phyloP scores from a whole-genome alignment of 1,139 yeast genomes.

The Pichia sp. region DNA sequence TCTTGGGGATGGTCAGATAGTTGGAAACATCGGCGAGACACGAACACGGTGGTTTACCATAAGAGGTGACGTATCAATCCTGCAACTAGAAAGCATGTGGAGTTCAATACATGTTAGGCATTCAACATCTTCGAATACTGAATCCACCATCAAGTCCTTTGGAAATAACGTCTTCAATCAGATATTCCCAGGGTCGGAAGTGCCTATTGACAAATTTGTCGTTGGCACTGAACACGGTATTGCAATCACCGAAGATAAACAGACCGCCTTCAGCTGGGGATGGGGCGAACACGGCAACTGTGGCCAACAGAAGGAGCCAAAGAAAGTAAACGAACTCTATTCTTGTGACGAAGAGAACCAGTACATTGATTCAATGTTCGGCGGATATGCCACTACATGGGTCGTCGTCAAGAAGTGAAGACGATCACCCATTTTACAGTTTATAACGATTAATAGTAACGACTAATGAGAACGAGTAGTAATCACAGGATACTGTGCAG shows the following conservation, averaged over 20 bases:
- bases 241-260: conserved; percentile 31
- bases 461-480: background rate
- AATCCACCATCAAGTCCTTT: conserved; percentile 35
- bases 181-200: conserved; percentile 13
- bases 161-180: conserved; percentile 87
- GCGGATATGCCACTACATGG: conserved; percentile 50
- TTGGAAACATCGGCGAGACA: background rate
- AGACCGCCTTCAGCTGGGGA: conserved; percentile 74
- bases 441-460: no score
- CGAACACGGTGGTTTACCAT: conserved; percentile 6
- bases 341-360: conserved; percentile 16
- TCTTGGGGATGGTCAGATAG: background rate
- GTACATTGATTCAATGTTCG: conserved; percentile 36
- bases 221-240: conserved; percentile 92
- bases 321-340: background rate
- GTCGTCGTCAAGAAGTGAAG: conserved; percentile 15
- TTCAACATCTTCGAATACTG: conserved; percentile 14
- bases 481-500: no score
- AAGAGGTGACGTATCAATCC: background rate
- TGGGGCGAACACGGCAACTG: conserved; percentile 99
- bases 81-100: conserved; percentile 62
- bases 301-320: conserved; percentile 42
- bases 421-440: background rate
- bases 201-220: conserved; percentile 30
- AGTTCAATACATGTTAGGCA: conserved; percentile 60